Evolutionary conservation across 192 early-diverging fungal genomes (phyloP).

Genomic region (Backusella westeae): DNA sequence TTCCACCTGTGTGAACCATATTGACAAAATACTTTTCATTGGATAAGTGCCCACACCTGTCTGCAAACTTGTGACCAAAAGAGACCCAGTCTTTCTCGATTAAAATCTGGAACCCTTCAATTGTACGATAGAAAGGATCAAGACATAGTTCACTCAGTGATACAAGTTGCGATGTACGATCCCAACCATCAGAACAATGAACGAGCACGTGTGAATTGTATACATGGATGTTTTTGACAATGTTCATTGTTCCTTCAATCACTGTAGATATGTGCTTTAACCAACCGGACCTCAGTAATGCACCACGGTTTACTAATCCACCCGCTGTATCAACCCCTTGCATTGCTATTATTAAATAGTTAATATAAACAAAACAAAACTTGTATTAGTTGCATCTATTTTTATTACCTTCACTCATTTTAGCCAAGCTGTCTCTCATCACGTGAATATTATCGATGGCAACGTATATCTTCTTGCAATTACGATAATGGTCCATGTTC

Average conservation of each 20-base stretch:
- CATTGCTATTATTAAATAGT: slow-evolving; percentile 37
- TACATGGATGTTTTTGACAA: slow-evolving; percentile 78
- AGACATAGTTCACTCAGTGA: slow-evolving; percentile 88
- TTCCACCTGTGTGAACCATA: slow-evolving; percentile 42
- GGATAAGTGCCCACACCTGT: slow-evolving; percentile 88
- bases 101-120: slow-evolving; percentile 86
- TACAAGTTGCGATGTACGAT: slow-evolving; percentile 92
- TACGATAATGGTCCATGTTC: slow-evolving; percentile 89
- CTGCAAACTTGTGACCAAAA: slow-evolving; percentile 95
- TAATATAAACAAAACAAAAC: not conserved
- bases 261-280: slow-evolving; percentile 82
- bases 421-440: slow-evolving; percentile 86
- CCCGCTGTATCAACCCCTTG: slow-evolving; percentile 46
- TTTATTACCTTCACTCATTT: slow-evolving; percentile 74
- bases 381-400: no score
- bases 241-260: slow-evolving; percentile 74
- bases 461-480: slow-evolving; percentile 82
- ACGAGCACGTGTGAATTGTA: slow-evolving; percentile 84
- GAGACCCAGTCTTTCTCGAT: slow-evolving; percentile 98
- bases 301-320: slow-evolving; percentile 41
- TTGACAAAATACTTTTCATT: slow-evolving; percentile 69
- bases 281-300: slow-evolving; percentile 79
- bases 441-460: slow-evolving; percentile 99
- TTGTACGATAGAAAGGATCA: slow-evolving; percentile 95
- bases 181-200: slow-evolving; percentile 99